Conservation (phyloP, 805 yeast species). For the Torulaspora maleeae region DNA sequence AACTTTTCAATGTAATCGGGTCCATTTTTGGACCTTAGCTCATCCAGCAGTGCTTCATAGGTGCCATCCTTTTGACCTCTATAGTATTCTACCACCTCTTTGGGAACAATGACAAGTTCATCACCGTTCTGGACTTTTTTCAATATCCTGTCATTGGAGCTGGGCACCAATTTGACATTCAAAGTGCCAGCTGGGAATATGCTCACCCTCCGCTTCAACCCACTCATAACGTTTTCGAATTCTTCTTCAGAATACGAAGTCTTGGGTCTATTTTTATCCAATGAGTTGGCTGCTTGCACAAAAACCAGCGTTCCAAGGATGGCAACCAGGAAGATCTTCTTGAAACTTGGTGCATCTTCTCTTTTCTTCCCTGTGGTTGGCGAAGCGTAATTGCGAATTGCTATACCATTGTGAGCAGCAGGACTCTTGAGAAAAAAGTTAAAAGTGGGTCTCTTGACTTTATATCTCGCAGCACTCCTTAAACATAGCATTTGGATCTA, state of each 20-base stretch:
- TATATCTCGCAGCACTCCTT: not conserved
- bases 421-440: not conserved
- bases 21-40: slow-evolving; percentile 31
- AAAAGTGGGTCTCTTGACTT: not conserved
- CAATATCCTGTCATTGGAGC: slow-evolving; percentile 19
- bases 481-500: not conserved
- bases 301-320: slow-evolving; percentile 44
- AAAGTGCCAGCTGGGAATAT: slow-evolving; percentile 41
- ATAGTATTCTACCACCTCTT: slow-evolving; percentile 44
- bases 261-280: slow-evolving; percentile 36
- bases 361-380: slow-evolving; percentile 1
- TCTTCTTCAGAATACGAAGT: slow-evolving; percentile 35
- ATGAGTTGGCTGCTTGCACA: slow-evolving; percentile 37
- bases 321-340: slow-evolving; percentile 41
- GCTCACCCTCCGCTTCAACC: slow-evolving; percentile 48
- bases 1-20: slow-evolving; percentile 24
- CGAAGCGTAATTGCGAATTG: slow-evolving; percentile 1
- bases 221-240: slow-evolving; percentile 44
- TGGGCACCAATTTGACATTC: slow-evolving; percentile 40
- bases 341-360: slow-evolving; percentile 37
- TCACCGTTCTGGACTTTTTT: slow-evolving; percentile 18
- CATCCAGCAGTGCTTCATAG: slow-evolving; percentile 51
- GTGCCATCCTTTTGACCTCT: slow-evolving; percentile 41
- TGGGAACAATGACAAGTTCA: slow-evolving; percentile 48
- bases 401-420: not conserved